Base-by-base conservation (phyloP, 1,139 yeast genomes). In the Blastobotrys malaysiensis region DNA sequence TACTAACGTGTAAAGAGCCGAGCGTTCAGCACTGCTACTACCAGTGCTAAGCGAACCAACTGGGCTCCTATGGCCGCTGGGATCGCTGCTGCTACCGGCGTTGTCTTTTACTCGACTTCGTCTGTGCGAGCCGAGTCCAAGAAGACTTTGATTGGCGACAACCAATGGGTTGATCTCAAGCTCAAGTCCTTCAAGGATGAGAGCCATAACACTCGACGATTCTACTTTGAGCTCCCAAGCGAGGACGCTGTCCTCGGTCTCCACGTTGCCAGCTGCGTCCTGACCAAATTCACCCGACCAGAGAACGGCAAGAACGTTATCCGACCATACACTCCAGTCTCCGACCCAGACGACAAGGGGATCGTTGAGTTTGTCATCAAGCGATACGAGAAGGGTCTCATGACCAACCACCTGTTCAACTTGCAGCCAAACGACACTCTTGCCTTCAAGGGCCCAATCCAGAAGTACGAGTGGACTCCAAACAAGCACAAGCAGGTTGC, bases 251-350 rank as follows among this genome's bases (percentile, higher is more conserved):
- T 77, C 44, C 79, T 90, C 48, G 99, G 99, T 26, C 79, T 93
- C 64, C 77, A 81, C 63, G 80, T 85, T 56, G 96, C 98, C 46
- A 88, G 95, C 45, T 82, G 86, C 62, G 71, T 95, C 52, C 70
- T 93, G 71, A 81, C 96, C 69, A 90, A 90, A 76, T 89, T 76
- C 61, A 58, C 62, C 62, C 87, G 85, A 55, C 86, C 93, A 55
- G 80, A 83, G 57, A 89, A 89, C 76, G 98, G 97, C 63, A 83
- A 77, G 74, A 84, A 85, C 66, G 97, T 93, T 56, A 79, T 95
- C 61, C 86, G 99, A 77, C 99, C 99, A 49, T 95, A 95, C 78
- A 95, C 99, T 43, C 99, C 99, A 56, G 79, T 85, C 54, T 80
- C 88, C 39, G 89, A 86, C 65, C 76, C 80, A 53, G 83, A 82